These are phyloP conservation scores for Coelastrella sp. DNA, from an alignment of 139 green algal genomes.

Conservation along the genomic window DNA sequence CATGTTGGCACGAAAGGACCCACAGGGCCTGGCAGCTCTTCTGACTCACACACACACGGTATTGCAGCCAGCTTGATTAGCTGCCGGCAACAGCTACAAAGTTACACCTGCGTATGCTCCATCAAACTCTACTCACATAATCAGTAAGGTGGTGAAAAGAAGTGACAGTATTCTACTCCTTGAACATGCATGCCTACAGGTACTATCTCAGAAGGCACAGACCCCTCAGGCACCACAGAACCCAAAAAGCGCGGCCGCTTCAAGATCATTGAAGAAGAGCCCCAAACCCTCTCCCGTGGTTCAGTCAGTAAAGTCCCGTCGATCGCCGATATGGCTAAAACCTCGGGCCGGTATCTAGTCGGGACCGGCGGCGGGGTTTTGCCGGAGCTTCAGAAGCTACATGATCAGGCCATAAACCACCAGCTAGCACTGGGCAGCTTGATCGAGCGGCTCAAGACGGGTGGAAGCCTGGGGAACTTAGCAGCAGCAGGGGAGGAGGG, in stretches of 20 bases:
- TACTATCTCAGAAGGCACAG: constrained; percentile 4
- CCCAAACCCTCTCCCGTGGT: not conserved
- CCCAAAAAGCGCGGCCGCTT: constrained; percentile 84
- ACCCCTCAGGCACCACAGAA: constrained; percentile 33
- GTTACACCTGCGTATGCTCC: too few relatives aligned
- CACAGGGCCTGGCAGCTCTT: too few relatives aligned
- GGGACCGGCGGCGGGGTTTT: constrained; percentile 48
- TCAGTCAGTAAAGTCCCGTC: constrained; percentile 54
- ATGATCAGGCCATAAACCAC: constrained; percentile 62
- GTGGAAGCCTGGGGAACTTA: not conserved
- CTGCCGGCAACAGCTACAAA: too few relatives aligned
- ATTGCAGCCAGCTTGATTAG: too few relatives aligned
- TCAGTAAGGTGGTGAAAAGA: too few relatives aligned
- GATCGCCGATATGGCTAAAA: constrained; percentile 45
- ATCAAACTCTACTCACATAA: too few relatives aligned
- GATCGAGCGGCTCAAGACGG: constrained; percentile 18
- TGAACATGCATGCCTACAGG: not conserved
- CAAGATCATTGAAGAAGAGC: constrained; percentile 84
- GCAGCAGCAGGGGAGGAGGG: not conserved
- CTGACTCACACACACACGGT: too few relatives aligned
- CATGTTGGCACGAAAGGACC: too few relatives aligned
- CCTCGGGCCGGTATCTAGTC: not conserved
- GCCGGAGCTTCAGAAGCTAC: constrained; percentile 73
- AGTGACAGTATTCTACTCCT: too few relatives aligned
- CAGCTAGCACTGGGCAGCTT: constrained; percentile 41